A percentile compares a stretch with the other conserved stretches of the same genome.
Evolutionary conservation across 495 filamentous ascomycete species (phyloP).

Genomic region (Physcia stellaris): DNA sequence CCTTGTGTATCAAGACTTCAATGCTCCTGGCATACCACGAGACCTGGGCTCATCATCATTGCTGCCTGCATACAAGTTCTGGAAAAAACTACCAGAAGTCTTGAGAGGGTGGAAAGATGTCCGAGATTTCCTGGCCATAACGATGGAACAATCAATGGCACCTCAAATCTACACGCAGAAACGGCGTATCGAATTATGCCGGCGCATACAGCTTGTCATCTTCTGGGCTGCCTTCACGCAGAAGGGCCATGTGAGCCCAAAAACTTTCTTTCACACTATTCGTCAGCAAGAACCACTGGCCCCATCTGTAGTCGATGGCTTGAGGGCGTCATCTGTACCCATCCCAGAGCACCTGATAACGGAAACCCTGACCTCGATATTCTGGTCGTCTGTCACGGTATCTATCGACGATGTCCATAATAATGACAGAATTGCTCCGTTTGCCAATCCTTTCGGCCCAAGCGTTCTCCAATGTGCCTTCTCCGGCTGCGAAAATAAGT

Average conservation of each 20-base stretch:
- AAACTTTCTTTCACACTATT: constrained; percentile 17
- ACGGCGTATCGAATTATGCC: constrained; percentile 1
- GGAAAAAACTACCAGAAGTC: constrained; percentile 1
- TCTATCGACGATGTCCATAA: not conserved
- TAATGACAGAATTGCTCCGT: constrained; percentile 1
- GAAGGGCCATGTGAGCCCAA: constrained; percentile 14
- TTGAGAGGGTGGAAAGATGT: not conserved
- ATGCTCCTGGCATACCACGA: constrained; percentile 12
- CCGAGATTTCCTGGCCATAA: not conserved
- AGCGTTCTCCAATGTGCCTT: constrained; percentile 16
- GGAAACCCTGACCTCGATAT: constrained; percentile 1
- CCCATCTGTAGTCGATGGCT: constrained; percentile 10
- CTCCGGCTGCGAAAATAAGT: constrained; percentile 9
- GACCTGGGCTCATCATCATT: constrained; percentile 10
- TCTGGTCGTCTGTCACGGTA: not conserved
- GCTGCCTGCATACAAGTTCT: constrained; percentile 4
- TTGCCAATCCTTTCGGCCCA: constrained; percentile 17
- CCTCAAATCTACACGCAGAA: not conserved
- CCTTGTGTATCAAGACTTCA: constrained; percentile 16
- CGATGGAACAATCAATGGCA: no score
- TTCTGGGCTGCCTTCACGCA: constrained; percentile 17
- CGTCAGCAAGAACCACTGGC: constrained; percentile 12
- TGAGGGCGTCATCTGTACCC: constrained; percentile 3
- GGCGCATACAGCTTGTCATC: constrained; percentile 13
- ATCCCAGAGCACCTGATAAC: constrained; percentile 6